phyloP scores from a whole-genome alignment of 2,329 filamentous ascomycete genomes.

The Trichoderma sp. region DNA sequence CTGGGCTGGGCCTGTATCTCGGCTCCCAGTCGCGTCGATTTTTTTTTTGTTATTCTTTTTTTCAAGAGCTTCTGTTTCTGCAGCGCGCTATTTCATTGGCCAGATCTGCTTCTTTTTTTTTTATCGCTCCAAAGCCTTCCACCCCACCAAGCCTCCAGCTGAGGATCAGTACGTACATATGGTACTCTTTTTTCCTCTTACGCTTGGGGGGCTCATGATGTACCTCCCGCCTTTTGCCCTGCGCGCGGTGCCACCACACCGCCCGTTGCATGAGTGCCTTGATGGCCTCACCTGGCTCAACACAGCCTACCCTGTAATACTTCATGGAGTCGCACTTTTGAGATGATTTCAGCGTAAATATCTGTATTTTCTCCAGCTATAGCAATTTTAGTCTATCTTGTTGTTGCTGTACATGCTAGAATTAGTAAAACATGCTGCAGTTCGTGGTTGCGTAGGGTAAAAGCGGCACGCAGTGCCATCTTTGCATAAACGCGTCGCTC shows the following conservation, averaged over 20 bases:
- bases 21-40: conserved; percentile 20
- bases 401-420: neutral
- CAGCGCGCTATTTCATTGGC: conserved; percentile 6
- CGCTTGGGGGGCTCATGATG: neutral
- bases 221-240: neutral
- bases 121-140: neutral
- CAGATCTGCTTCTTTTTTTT: neutral
- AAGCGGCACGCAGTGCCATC: neutral
- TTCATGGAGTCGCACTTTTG: neutral
- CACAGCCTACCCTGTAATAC: conserved; percentile 5
- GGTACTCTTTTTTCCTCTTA: conserved; percentile 4
- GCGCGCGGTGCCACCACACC: neutral
- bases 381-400: neutral
- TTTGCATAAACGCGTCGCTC: neutral
- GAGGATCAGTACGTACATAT: neutral
- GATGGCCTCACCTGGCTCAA: neutral
- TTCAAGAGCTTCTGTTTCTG: neutral
- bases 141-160: conserved; percentile 14
- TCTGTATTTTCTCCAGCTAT: too few relatives aligned
- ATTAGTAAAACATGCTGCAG: neutral
- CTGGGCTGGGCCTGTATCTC: neutral
- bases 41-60: conserved; percentile 25
- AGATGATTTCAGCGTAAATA: too few relatives aligned
- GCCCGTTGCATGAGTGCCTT: neutral
- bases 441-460: neutral